Conservation (phyloP, 208 protist species). For the Angomonas deanei region DNA sequence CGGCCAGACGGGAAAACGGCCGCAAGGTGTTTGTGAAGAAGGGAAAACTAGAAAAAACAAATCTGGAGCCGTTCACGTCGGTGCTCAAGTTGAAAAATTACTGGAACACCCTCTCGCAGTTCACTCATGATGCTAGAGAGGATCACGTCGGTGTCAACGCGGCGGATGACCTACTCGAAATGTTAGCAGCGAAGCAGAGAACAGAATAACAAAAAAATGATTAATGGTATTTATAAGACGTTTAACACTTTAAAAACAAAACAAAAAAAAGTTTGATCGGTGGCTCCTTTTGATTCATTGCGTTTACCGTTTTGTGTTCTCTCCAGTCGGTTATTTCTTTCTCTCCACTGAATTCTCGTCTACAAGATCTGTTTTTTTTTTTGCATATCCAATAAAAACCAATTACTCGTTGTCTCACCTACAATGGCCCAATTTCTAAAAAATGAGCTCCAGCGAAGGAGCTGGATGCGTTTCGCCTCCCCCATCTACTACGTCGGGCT, state of each 20-base stretch:
- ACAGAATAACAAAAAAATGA: slow-evolving; percentile 10
- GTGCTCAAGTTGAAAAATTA: slow-evolving; percentile 76
- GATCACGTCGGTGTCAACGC: slow-evolving; percentile 21
- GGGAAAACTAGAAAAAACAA: slow-evolving; percentile 30
- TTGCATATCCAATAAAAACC: no score
- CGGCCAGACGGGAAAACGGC: slow-evolving; percentile 20
- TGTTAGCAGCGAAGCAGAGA: slow-evolving; percentile 67
- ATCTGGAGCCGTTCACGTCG: slow-evolving; percentile 71
- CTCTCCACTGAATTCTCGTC: no score
- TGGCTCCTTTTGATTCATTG: no score
- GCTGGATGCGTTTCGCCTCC: not conserved
- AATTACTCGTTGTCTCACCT: no score
- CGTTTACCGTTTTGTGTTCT: no score
- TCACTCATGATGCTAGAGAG: slow-evolving; percentile 36
- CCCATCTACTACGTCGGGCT: not conserved
- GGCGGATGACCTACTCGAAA: slow-evolving; percentile 65
- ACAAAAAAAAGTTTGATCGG: no score
- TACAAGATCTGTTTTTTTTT: no score
- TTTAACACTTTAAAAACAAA: not conserved
- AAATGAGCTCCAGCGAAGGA: no score
- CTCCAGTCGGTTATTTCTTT: no score
- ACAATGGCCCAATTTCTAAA: no score
- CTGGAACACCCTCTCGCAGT: slow-evolving; percentile 54
- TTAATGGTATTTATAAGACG: not conserved
- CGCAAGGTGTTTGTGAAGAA: slow-evolving; percentile 39